Evolutionary conservation across 768 basidiomycete genomes (phyloP).

Genomic region (Lactifluus echinatus): DNA sequence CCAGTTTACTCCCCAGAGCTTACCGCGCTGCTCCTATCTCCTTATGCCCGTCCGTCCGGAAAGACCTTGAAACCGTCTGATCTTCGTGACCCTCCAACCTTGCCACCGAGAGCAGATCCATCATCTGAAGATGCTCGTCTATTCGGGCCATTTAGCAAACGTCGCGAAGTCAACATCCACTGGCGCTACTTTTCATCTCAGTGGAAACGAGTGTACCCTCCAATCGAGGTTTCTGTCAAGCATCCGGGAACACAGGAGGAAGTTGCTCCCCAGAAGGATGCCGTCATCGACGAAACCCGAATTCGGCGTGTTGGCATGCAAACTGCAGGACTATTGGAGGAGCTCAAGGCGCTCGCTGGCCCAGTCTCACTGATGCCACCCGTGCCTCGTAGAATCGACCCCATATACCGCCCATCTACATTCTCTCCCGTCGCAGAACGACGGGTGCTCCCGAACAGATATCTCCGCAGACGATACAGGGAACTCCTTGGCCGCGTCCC

Average conservation of each 20-base stretch:
- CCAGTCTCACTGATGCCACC: conserved; percentile 20
- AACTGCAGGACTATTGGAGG: conserved; percentile 34
- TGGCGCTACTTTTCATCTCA: conserved; percentile 55
- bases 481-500: conserved; percentile 55
- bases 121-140: conserved; percentile 48
- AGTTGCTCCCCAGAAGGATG: conserved; percentile 8
- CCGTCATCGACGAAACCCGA: conserved; percentile 22
- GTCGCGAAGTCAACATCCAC: conserved; percentile 64
- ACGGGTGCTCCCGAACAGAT: conserved; percentile 18
- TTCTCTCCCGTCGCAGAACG: background rate
- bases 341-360: conserved; percentile 39
- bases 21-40: conserved; percentile 49
- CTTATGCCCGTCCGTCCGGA: conserved; percentile 34
- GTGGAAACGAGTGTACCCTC: conserved; percentile 47
- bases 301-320: conserved; percentile 37
- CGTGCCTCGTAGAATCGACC: conserved; percentile 5
- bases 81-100: conserved; percentile 41
- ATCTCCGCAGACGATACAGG: conserved; percentile 45
- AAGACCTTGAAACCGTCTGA: conserved; percentile 36
- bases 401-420: background rate
- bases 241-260: conserved; percentile 13
- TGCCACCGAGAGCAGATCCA: conserved; percentile 51
- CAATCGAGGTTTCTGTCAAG: conserved; percentile 42
- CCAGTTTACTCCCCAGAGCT: conserved; percentile 61
- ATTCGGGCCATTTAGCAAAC: conserved; percentile 61